These are phyloP conservation scores for Musa balbisiana DNA, from an alignment of 202 grass and related monocot genomes.

Conservation along the genomic window DNA sequence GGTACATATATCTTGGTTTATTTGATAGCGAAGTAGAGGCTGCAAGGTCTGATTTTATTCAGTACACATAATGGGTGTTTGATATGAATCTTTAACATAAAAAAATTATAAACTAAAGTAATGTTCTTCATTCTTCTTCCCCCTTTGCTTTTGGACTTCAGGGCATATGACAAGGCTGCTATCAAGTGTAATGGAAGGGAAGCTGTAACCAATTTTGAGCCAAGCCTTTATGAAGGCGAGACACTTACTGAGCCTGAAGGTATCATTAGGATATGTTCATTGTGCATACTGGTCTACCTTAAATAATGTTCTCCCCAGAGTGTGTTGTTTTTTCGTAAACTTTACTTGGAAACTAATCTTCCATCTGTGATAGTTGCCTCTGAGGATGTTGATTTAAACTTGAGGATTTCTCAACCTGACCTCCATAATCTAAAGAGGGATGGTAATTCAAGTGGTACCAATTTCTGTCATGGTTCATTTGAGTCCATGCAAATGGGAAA, in stretches of 20 bases:
- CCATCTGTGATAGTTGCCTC: background rate
- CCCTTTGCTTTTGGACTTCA: background rate
- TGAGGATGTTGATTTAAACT: constrained; percentile 15
- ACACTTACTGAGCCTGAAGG: constrained; percentile 3
- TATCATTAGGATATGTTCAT: background rate
- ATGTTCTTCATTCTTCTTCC: background rate
- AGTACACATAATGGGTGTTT: background rate
- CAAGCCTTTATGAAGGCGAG: constrained; percentile 6
- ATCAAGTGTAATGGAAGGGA: constrained; percentile 22
- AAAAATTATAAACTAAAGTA: background rate
- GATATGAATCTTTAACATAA: background rate
- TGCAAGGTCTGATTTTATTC: constrained; percentile 18
- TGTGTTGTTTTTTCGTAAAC: background rate
- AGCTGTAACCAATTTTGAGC: constrained; percentile 23
- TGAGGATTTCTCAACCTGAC: constrained; percentile 19
- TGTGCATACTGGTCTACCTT: background rate
- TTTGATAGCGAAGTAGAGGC: constrained; percentile 28
- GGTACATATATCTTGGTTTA: constrained; percentile 28
- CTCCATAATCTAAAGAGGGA: background rate
- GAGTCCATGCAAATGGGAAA: background rate
- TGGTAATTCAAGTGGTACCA: background rate
- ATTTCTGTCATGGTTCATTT: background rate
- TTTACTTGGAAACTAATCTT: background rate
- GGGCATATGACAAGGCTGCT: constrained; percentile 26
- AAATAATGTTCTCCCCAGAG: background rate